A percentile compares a stretch with the other conserved stretches of the same genome.
Conservation (phyloP, 139 green algal genomes). For the Micromonas pusilla region DNA sequence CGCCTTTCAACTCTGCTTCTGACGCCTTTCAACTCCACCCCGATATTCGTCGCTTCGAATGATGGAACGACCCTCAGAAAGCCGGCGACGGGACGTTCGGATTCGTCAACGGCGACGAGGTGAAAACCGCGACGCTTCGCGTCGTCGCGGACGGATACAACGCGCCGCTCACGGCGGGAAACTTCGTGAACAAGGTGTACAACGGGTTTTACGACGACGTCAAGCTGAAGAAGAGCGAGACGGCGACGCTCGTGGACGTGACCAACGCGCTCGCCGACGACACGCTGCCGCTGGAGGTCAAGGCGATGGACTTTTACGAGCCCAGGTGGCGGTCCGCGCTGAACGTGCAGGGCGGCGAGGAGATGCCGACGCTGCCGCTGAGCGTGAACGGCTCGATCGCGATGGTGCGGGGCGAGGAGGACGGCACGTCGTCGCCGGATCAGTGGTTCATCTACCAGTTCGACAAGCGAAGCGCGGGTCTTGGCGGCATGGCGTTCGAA, state of each 20-base stretch:
- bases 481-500: conserved; percentile 19
- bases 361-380: conserved; percentile 10
- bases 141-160: conserved; percentile 18
- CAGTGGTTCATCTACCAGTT: conserved; percentile 26
- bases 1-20: too few relatives aligned
- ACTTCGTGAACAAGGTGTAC: conserved; percentile 5
- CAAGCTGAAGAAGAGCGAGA: background rate
- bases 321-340: conserved; percentile 12
- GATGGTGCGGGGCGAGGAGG: background rate
- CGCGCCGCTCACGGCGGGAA: conserved; percentile 21
- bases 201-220: conserved; percentile 1
- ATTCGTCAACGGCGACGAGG: conserved; percentile 12
- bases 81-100: background rate
- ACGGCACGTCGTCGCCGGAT: background rate
- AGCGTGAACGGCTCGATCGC: conserved; percentile 9
- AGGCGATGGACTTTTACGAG: conserved; percentile 3
- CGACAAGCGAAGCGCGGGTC: conserved; percentile 11
- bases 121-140: background rate
- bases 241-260: background rate
- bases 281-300: conserved; percentile 10
- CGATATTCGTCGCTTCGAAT: too few relatives aligned
- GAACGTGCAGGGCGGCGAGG: conserved; percentile 14
- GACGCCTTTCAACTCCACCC: too few relatives aligned
- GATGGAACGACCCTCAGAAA: too few relatives aligned
- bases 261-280: background rate